These are phyloP conservation scores for Luffa acutangula DNA, from an alignment of 306 rosid genomes.

Conservation along the genomic window DNA sequence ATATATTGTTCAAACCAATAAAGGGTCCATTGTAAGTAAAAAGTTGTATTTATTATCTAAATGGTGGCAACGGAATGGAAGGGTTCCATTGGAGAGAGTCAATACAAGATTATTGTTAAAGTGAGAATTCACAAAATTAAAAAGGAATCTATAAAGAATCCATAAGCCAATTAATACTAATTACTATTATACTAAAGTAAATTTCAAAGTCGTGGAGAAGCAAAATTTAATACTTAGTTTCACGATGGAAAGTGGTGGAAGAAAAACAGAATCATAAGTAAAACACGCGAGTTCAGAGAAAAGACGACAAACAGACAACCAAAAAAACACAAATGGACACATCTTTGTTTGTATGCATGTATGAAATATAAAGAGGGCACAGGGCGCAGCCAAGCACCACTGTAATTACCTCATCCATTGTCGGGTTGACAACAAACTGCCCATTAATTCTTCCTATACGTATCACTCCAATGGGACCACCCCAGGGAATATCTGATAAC, in stretches of 20 bases:
- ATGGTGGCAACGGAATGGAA: neutral
- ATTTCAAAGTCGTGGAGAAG: neutral
- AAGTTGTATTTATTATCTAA: neutral
- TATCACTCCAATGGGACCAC: slow-evolving; percentile 88
- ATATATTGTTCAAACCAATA: neutral
- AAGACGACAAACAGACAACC: neutral
- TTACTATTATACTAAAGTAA: neutral
- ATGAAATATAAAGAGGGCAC: neutral
- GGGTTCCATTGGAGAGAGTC: neutral
- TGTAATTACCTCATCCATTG: slow-evolving; percentile 70
- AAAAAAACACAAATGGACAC: neutral
- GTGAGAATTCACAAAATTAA: neutral
- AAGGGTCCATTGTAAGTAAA: neutral
- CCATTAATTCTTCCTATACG: slow-evolving; percentile 80
- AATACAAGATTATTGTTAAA: neutral
- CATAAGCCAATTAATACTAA: neutral
- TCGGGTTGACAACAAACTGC: slow-evolving; percentile 74
- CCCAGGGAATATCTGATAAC: slow-evolving; percentile 98
- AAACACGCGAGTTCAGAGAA: neutral
- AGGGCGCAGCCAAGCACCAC: neutral
- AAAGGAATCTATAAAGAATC: neutral
- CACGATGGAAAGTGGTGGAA: neutral
- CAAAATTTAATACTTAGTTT: neutral
- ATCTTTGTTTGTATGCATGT: neutral
- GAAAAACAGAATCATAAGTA: neutral